Evolutionary conservation across 176 grass and related monocot genomes (phyloP), one percentile per base, ranked within the genome.

Genomic region (Rhynchospora tenuis): DNA sequence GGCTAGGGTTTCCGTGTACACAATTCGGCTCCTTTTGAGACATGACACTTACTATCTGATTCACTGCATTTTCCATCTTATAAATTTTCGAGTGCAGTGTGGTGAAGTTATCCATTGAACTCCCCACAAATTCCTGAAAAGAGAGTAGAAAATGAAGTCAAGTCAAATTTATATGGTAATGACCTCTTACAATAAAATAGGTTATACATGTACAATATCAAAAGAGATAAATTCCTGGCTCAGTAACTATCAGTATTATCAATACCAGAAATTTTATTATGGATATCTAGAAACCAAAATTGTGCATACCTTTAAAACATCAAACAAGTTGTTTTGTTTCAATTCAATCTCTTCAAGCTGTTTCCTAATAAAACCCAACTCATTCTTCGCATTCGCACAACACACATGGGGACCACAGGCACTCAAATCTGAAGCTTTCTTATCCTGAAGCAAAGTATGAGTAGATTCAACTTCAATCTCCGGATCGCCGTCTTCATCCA

Each of bases 321-420:
- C 83, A 85, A 91, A 89, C 42, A 99, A 81, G 79, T 81, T 86
- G 75, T 82, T 75, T 87, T 99, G 92, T 65, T 90, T 99, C 45
- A 86, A 93, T 86, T 95, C 89, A 90, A 95, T 99, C 27, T 95
- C 93, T 65, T 85, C 58, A 86, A 99, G 91, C 64, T 99, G 93
- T 70, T 91, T 94, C 82, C 86, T 93, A 69, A 95, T 90, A 65
- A 90, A 78, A 50, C 86, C 15, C 80, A 99, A 83, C 85, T 99
- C 96, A 80, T 92, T 99, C 69, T 62, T 86, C 10, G 86, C 69
- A 87, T 86, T 88, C 67, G 90, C 24, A 81, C 92, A 98, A 83
- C 95, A 98, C 59, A 67, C 84, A 90, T 91, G 88, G 43, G 84
- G 70, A 33, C 72, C 90, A 63, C 93, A 85, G 50, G 84, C 84